Percentiles rank a stretch among this genome's conserved stretches.
phyloP scores from a whole-genome alignment of 2,329 filamentous ascomycete genomes.

The Cladophialophora yegresii region DNA sequence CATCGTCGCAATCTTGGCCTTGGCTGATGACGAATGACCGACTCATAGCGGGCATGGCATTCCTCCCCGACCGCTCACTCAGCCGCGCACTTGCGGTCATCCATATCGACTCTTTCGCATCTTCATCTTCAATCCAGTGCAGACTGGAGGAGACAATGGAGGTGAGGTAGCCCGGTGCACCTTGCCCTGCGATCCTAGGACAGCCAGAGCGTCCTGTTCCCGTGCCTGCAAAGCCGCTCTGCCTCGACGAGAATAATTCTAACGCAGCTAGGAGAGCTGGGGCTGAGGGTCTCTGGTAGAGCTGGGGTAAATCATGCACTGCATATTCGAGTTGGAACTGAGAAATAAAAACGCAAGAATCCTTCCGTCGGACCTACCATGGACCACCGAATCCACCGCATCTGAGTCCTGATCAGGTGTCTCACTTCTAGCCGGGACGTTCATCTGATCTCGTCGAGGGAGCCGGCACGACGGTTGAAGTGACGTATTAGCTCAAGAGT shows the following conservation, averaged over 20 bases:
- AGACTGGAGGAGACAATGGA: conserved; percentile 50
- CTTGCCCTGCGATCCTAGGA: conserved; percentile 43
- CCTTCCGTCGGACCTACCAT: conserved; percentile 25
- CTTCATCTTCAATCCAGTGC: conserved; percentile 50
- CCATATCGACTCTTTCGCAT: conserved; percentile 58
- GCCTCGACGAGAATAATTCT: conserved; percentile 65
- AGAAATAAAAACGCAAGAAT: conserved; percentile 9
- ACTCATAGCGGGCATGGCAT: conserved; percentile 65
- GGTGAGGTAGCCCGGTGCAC: conserved; percentile 51
- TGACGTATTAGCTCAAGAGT: neutral
- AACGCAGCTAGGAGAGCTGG: conserved; percentile 66
- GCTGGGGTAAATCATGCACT: conserved; percentile 75
- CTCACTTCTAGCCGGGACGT: neutral
- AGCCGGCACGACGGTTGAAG: neutral
- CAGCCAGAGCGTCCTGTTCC: conserved; percentile 37
- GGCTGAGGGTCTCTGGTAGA: conserved; percentile 73
- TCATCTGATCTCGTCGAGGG: neutral
- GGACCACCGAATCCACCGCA: conserved; percentile 8
- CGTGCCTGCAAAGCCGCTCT: conserved; percentile 49
- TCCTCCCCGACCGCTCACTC: conserved; percentile 81
- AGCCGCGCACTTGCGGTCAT: conserved; percentile 75
- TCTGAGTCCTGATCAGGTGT: neutral
- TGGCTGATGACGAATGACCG: conserved; percentile 59
- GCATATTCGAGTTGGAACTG: conserved; percentile 15
- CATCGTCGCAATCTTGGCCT: conserved; percentile 39